Base-by-base conservation (phyloP, 805 yeast species). In the Ascoidea tarda region DNA sequence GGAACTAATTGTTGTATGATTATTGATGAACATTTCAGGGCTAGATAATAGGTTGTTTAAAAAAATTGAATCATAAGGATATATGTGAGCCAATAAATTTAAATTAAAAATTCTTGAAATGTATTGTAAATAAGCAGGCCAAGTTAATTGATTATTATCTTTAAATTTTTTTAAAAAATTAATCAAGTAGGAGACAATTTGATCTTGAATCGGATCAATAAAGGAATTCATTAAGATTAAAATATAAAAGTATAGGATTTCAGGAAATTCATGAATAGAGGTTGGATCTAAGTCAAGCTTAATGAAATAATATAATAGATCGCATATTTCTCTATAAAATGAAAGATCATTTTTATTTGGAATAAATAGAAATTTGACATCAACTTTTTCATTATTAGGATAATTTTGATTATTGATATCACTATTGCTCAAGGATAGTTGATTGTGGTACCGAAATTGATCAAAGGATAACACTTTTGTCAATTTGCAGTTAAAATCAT, bases 401-500 rank as follows among this genome's bases (percentile, higher is more conserved):
- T 3, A 21, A 21, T 21, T 21, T 21, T 21, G 28, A 8, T 33
- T 14, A 46, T 47, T 33, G 12, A 33, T 28, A 12, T 46, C 12
- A 47, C 16, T 16, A 10, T 31, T 38, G 32, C n/a, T 6, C 33
- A 16, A 5, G 21, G 16, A 32, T 51, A 32, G 5, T 21, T 21
- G 28, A 21, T 21, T 21, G 28, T 21, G 28, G 28, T 21, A 21
- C 28, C 3, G 28, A 32, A 49, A 16, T 32, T 38, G 32, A 47
- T 47, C 28, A 38, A 47, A 16, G 8, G 49, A 47, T 50, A 32
- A 48, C 38, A 55, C 42, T 42, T 48, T 52, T 14, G 58, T 44
- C 33, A 55, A 50, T 32, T 50, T 53, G 38, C 58, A 55, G 21
- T 53, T 48, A 46, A 55, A 55, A 47, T 55, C 57, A 16, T 55